Evolutionary conservation across 805 yeast genomes (phyloP).

Genomic region (Babjeviella inositovora): DNA sequence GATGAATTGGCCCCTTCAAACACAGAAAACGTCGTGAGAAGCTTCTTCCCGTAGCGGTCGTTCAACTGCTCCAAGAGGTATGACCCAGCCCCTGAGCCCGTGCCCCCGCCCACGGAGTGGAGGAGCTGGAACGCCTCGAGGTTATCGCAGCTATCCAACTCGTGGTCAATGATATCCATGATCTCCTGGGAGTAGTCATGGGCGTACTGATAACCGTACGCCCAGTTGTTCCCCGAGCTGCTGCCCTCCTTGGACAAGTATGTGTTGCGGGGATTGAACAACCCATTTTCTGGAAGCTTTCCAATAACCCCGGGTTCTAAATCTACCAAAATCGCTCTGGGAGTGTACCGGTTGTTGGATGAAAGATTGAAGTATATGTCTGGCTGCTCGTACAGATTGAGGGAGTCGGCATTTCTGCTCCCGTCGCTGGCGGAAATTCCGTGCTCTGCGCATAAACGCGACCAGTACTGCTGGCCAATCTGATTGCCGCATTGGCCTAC

Average conservation of each 20-base stretch:
- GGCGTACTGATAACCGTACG: constrained; percentile 74
- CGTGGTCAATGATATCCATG: constrained; percentile 73
- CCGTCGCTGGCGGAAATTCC: constrained; percentile 64
- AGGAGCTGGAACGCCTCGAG: constrained; percentile 80
- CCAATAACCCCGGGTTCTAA: constrained; percentile 81
- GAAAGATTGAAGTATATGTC: constrained; percentile 70
- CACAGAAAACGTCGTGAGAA: constrained; percentile 73
- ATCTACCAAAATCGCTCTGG: constrained; percentile 75
- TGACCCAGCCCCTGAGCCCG: constrained; percentile 94
- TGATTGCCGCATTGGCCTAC: constrained; percentile 94
- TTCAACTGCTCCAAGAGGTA: constrained; percentile 58
- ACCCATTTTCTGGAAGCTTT: constrained; percentile 32
- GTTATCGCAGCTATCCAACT: constrained; percentile 79
- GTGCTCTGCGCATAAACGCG: constrained; percentile 74
- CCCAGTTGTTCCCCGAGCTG: constrained; percentile 97
- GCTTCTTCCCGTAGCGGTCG: constrained; percentile 72
- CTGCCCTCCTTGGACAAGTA: constrained; percentile 69
- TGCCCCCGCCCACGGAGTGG: constrained; percentile 97
- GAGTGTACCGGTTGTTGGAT: constrained; percentile 68
- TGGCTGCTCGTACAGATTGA: constrained; percentile 49
- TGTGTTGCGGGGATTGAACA: constrained; percentile 74
- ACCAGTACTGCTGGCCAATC: constrained; percentile 87
- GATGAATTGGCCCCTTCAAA: constrained; percentile 82
- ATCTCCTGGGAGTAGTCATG: constrained; percentile 53
- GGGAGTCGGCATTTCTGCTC: constrained; percentile 24